phyloP scores from a whole-genome alignment of 2,329 filamentous ascomycete genomes.

The Cladorrhinum sp. region DNA sequence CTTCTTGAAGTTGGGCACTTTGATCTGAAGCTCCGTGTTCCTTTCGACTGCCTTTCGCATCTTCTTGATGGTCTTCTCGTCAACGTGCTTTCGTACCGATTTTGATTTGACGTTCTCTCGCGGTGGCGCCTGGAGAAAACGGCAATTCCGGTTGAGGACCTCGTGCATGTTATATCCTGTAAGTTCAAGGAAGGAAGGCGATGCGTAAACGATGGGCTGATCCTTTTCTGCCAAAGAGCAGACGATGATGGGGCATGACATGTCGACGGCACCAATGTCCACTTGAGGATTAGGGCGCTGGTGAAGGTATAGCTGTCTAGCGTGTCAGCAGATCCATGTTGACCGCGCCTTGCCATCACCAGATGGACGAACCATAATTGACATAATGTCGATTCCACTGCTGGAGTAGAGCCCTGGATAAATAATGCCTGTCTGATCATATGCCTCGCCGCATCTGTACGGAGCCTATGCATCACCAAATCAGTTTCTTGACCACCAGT shows the following conservation, averaged over 20 bases:
- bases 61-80: conserved; percentile 60
- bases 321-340: neutral
- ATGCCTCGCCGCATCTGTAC: conserved; percentile 9
- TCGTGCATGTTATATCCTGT: conserved; percentile 76
- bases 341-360: neutral
- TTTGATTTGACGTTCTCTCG: conserved; percentile 61
- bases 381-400: conserved; percentile 55
- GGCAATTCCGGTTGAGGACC: conserved; percentile 76
- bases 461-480: neutral
- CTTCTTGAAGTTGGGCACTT: conserved; percentile 76
- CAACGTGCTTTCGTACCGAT: conserved; percentile 61
- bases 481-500: neutral
- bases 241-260: conserved; percentile 79
- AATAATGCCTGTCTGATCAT: conserved; percentile 45
- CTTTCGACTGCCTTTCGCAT: conserved; percentile 47
- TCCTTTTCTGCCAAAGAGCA: conserved; percentile 75
- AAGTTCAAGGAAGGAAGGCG: conserved; percentile 72
- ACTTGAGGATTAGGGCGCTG: conserved; percentile 43
- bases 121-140: conserved; percentile 77
- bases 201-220: conserved; percentile 78
- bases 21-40: conserved; percentile 46
- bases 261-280: conserved; percentile 76
- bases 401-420: conserved; percentile 55
- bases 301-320: conserved; percentile 7
- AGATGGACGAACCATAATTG: conserved; percentile 46